A percentile compares a stretch with the other conserved stretches of the same genome.
These are phyloP conservation scores for Dryas drummondii DNA, from an alignment of 306 rosid genomes.

Conservation along the genomic window DNA sequence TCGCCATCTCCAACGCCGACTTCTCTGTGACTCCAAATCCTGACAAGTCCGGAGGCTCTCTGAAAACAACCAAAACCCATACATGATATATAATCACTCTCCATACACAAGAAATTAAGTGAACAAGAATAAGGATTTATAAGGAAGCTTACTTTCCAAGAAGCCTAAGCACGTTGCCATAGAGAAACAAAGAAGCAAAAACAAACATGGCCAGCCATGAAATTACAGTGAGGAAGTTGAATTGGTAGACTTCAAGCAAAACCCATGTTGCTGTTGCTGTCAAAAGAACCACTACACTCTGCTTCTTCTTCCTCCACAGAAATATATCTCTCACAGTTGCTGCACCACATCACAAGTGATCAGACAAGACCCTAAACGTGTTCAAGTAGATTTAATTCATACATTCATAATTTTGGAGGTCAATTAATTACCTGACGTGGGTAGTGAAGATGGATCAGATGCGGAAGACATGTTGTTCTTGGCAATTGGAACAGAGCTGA, in stretches of 20 bases:
- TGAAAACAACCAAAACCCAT: conserved; percentile 22
- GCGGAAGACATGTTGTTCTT: no score
- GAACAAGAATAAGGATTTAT: background rate
- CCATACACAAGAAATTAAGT: no score
- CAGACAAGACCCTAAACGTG: background rate
- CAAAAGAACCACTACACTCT: conserved; percentile 28
- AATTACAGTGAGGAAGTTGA: conserved; percentile 50
- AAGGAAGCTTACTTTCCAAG: conserved; percentile 46
- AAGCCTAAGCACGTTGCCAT: conserved; percentile 50
- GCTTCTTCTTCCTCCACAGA: conserved; percentile 56
- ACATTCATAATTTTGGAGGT: background rate
- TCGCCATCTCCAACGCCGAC: conserved; percentile 28
- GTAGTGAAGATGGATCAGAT: conserved; percentile 17
- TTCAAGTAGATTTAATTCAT: background rate
- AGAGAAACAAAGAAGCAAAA: conserved; percentile 47
- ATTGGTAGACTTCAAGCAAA: conserved; percentile 46
- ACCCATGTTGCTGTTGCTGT: conserved; percentile 57
- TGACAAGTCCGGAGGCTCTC: conserved; percentile 41
- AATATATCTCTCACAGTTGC: conserved; percentile 39
- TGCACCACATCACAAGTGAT: conserved; percentile 10
- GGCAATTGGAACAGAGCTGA: no score
- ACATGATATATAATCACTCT: no score
- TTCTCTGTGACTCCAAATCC: conserved; percentile 40
- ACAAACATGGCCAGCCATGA: conserved; percentile 50
- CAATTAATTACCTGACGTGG: conserved; percentile 31